A percentile compares a stretch with the other conserved stretches of the same genome.
These are phyloP conservation scores for Moricandia arvensis DNA, from an alignment of 345 rosid genomes.

Conservation along the genomic window DNA sequence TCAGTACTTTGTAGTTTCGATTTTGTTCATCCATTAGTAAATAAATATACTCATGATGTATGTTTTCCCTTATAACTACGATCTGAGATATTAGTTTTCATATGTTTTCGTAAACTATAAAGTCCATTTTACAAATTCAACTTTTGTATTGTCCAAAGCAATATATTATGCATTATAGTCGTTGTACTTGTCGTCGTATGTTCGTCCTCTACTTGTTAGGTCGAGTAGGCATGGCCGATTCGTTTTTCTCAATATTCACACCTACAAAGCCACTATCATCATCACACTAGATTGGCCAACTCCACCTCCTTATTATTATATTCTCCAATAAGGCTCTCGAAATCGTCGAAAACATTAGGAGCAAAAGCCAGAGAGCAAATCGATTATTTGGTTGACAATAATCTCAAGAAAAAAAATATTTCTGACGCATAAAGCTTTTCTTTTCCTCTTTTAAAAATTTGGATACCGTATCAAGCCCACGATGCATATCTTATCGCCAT, in stretches of 20 bases:
- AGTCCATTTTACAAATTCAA: neutral
- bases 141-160: slow-evolving; percentile 7
- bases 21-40: neutral
- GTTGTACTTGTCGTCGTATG: slow-evolving; percentile 18
- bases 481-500: slow-evolving; percentile 23
- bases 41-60: neutral
- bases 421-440: slow-evolving; percentile 21
- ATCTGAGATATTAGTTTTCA: neutral
- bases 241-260: slow-evolving; percentile 15
- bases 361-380: slow-evolving; percentile 22
- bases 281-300: slow-evolving; percentile 24
- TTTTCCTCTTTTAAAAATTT: neutral
- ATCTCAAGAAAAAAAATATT: neutral
- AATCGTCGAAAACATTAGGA: slow-evolving; percentile 17
- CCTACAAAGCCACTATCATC: slow-evolving; percentile 18
- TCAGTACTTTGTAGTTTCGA: neutral
- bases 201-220: slow-evolving; percentile 23
- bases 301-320: slow-evolving; percentile 8
- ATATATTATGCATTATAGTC: neutral
- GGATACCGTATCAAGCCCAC: slow-evolving; percentile 30
- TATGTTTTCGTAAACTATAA: neutral
- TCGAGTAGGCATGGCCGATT: slow-evolving; percentile 22
- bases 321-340: slow-evolving; percentile 24
- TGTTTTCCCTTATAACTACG: neutral
- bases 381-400: slow-evolving; percentile 24